phyloP scores from a whole-genome alignment of 331 rosid species.

The Dryas integrifolia region DNA sequence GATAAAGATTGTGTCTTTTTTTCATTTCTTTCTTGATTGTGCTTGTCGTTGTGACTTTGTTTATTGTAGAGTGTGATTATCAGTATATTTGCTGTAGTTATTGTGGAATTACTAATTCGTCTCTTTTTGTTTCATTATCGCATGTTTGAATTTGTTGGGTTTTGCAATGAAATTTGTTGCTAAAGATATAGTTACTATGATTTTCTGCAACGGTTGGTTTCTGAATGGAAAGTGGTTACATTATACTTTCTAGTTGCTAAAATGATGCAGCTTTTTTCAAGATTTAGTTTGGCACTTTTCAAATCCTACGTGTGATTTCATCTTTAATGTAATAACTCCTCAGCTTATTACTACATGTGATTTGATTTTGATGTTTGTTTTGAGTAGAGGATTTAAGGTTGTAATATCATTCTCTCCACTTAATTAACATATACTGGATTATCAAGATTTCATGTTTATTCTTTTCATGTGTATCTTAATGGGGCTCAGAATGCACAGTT shows the following conservation, averaged over 20 bases:
- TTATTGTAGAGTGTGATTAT: neutral
- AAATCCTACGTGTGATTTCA: slow-evolving; percentile 25
- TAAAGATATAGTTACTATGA: neutral
- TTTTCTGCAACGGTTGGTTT: neutral
- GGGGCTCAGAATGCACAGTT: neutral
- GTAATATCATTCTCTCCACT: neutral
- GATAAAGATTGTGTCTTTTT: slow-evolving; percentile 13
- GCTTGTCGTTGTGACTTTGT: slow-evolving; percentile 6
- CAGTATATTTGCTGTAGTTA: neutral
- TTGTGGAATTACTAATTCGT: neutral
- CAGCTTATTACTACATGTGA: slow-evolving; percentile 3
- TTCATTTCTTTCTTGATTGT: neutral
- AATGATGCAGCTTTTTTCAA: no score
- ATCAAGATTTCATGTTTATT: neutral
- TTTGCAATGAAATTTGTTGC: slow-evolving; percentile 4
- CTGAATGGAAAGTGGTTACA: neutral
- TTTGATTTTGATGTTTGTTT: neutral
- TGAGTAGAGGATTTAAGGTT: neutral
- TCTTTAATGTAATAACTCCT: neutral
- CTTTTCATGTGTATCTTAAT: neutral
- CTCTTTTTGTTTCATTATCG: neutral
- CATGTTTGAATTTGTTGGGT: slow-evolving; percentile 11
- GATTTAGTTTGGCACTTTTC: neutral
- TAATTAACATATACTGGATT: neutral
- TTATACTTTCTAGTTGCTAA: neutral